Percentiles rank a stretch among this genome's conserved stretches.
Evolutionary conservation across 441 rosid species (phyloP).

Genomic region (Erodium texanum): DNA sequence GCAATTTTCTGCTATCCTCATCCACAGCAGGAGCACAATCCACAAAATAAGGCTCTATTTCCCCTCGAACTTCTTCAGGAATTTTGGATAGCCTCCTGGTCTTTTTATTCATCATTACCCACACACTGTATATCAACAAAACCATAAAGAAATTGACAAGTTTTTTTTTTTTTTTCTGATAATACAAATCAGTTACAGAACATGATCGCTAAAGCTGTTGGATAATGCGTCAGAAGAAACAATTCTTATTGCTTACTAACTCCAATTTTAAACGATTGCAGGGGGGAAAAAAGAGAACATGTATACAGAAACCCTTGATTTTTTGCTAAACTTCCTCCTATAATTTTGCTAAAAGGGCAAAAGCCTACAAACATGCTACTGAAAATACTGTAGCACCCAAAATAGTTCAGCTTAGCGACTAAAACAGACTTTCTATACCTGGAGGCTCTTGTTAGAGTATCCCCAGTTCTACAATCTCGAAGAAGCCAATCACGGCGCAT

Average conservation of each 20-base stretch:
- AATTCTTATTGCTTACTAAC: background rate
- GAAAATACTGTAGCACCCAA: background rate
- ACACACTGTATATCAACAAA: constrained; percentile 44
- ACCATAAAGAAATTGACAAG: background rate
- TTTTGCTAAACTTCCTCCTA: no score
- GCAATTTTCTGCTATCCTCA: constrained; percentile 80
- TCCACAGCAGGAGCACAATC: constrained; percentile 55
- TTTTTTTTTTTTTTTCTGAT: background rate
- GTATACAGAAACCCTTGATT: no score
- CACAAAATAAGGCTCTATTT: constrained; percentile 69
- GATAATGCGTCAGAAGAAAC: background rate
- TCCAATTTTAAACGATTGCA: background rate
- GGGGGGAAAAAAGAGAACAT: no score
- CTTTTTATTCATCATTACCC: constrained; percentile 99
- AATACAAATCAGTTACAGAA: background rate
- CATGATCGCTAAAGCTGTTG: background rate
- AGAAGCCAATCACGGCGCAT: constrained; percentile 97
- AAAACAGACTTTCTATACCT: constrained; percentile 39
- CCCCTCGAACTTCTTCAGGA: constrained; percentile 84
- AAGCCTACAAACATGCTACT: background rate
- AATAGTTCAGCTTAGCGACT: background rate
- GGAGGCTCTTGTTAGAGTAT: constrained; percentile 76
- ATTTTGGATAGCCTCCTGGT: constrained; percentile 88
- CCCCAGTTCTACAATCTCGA: constrained; percentile 63
- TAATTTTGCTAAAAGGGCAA: background rate